phyloP scores from a whole-genome alignment of 495 filamentous ascomycete genomes.

The Poronia punctata region DNA sequence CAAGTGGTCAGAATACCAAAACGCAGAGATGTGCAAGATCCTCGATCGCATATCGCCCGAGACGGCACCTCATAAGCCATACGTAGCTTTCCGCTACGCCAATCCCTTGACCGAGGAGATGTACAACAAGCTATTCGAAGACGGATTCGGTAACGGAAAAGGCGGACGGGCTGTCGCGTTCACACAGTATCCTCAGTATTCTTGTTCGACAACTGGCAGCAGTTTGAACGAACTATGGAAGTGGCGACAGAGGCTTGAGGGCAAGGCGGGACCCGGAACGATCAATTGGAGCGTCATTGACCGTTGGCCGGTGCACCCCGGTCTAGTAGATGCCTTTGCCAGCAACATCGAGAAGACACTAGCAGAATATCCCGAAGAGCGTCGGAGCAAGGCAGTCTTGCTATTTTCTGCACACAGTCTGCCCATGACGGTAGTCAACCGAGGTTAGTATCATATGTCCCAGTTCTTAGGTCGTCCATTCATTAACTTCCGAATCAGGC shows the following conservation, averaged over 20 bases:
- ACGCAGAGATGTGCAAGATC: conserved; percentile 88
- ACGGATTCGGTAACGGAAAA: conserved; percentile 82
- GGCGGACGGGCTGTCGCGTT: conserved; percentile 93
- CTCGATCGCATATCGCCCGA: conserved; percentile 84
- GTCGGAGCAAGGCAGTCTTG: conserved; percentile 70
- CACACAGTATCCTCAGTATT: conserved; percentile 98
- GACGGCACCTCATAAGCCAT: conserved; percentile 95
- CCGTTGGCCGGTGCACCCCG: conserved; percentile 87
- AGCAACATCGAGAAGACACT: conserved; percentile 80
- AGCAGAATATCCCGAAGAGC: conserved; percentile 72
- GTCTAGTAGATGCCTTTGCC: conserved; percentile 86
- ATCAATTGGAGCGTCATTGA: conserved; percentile 98
- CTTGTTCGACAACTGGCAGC: conserved; percentile 96
- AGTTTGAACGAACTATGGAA: conserved; percentile 97
- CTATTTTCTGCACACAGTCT: conserved; percentile 93
- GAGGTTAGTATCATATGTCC: conserved; percentile 46
- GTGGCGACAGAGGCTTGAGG: conserved; percentile 83
- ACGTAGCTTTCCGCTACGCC: conserved; percentile 97
- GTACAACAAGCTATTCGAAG: conserved; percentile 71
- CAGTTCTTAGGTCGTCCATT: conserved; percentile 1
- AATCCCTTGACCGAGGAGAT: conserved; percentile 89
- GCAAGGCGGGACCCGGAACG: conserved; percentile 55
- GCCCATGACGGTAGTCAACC: conserved; percentile 93
- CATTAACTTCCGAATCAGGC: conserved; percentile 42
- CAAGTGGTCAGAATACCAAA: conserved; percentile 95